Conservation (phyloP, 1,284 basidiomycete genomes). For the Sanghuangporus baumii region DNA sequence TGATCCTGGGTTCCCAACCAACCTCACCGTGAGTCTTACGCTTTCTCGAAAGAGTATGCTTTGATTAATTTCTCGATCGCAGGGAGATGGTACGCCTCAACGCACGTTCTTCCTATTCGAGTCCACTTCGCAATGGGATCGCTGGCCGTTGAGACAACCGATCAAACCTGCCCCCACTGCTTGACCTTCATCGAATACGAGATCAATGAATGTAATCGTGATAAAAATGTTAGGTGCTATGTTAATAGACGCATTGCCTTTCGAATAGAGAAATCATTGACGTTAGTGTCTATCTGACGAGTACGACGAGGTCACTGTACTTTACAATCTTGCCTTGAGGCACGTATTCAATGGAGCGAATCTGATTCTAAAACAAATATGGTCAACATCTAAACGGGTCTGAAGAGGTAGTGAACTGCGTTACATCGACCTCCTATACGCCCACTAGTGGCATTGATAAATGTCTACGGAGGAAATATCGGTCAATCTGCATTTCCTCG, state of each 20-base stretch:
- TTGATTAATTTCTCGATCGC: not conserved
- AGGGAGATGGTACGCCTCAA: slow-evolving; percentile 1
- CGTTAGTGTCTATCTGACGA: too few relatives aligned
- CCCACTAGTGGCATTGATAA: slow-evolving; percentile 42
- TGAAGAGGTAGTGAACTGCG: slow-evolving; percentile 36
- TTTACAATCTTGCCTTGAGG: too few relatives aligned
- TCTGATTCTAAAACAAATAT: too few relatives aligned
- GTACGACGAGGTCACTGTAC: too few relatives aligned
- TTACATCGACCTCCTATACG: slow-evolving; percentile 42
- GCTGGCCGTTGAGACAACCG: not conserved
- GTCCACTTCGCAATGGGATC: not conserved
- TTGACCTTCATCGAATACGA: not conserved
- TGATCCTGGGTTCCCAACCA: slow-evolving; percentile 38
- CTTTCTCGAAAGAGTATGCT: slow-evolving; percentile 11
- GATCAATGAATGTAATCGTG: too few relatives aligned
- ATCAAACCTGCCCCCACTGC: not conserved
- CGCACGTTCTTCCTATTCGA: not conserved
- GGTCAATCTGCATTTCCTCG: too few relatives aligned
- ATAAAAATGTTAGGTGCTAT: too few relatives aligned
- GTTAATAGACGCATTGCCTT: too few relatives aligned
- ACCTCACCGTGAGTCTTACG: slow-evolving; percentile 32
- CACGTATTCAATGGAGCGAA: too few relatives aligned
- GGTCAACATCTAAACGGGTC: too few relatives aligned
- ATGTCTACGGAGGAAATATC: slow-evolving; percentile 27
- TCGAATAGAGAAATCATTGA: too few relatives aligned